These are phyloP conservation scores for Moniliophthora roreri DNA, from an alignment of 1,284 basidiomycete species.

Conservation along the genomic window DNA sequence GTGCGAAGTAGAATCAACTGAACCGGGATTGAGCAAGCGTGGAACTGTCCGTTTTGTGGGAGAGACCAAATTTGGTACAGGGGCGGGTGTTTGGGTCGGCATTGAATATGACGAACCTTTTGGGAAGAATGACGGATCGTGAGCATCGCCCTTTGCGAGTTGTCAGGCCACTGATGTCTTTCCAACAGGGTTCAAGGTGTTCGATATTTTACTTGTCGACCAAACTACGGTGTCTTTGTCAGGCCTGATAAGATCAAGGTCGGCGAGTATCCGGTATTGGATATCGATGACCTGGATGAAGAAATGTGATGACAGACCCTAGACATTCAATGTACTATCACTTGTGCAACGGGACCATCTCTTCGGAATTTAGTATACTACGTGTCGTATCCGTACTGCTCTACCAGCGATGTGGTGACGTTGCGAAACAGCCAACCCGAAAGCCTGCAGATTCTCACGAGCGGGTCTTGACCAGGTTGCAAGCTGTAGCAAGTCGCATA, in stretches of 20 bases:
- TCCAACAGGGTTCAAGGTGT: constrained; percentile 77
- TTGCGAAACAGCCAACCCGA: too few species aligned
- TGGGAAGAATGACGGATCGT: constrained; percentile 96
- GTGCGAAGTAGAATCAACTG: constrained; percentile 77
- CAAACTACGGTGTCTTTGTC: constrained; percentile 86
- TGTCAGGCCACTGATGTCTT: constrained; percentile 12
- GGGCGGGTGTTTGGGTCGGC: constrained; percentile 81
- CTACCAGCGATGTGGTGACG: too few species aligned
- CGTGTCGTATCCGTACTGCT: too few species aligned
- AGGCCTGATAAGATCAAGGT: constrained; percentile 80
- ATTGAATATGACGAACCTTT: constrained; percentile 96
- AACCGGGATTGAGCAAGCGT: constrained; percentile 69
- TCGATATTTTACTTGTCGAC: constrained; percentile 79
- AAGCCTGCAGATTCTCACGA: too few species aligned
- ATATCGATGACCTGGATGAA: constrained; percentile 71
- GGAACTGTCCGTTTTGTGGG: constrained; percentile 90
- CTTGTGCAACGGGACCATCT: too few species aligned
- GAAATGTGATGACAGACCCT: constrained; percentile 71
- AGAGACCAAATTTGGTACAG: constrained; percentile 70
- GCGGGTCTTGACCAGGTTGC: too few species aligned
- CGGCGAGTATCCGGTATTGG: constrained; percentile 87
- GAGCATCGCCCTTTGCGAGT: constrained; percentile 35
- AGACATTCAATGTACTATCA: too few species aligned
- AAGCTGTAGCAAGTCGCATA: too few species aligned
- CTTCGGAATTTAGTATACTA: too few species aligned